phyloP scores from a whole-genome alignment of 1,139 yeast genomes.

The Diutina pseudorugosa region DNA sequence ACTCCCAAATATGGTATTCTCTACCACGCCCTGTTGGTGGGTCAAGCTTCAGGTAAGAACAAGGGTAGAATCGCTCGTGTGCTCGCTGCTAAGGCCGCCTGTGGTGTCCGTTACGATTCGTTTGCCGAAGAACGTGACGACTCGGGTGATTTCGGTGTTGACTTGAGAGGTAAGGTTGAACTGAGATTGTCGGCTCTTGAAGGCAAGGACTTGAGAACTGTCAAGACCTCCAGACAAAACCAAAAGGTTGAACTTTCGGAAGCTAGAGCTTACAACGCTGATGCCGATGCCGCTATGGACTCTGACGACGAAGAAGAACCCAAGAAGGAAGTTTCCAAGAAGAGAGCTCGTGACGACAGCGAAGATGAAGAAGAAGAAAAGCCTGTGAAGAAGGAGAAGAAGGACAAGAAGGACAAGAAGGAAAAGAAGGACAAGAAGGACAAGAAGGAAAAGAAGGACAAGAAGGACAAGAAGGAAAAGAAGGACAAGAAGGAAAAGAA shows the following conservation, averaged over 20 bases:
- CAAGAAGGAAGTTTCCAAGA: slow-evolving; percentile 13
- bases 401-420: slow-evolving; percentile 13
- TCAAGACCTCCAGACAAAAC: slow-evolving; percentile 53
- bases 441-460: slow-evolving; percentile 12
- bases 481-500: slow-evolving; percentile 37
- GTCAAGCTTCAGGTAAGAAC: slow-evolving; percentile 94
- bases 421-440: slow-evolving; percentile 13
- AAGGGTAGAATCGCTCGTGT: slow-evolving; percentile 99
- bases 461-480: slow-evolving; percentile 19
- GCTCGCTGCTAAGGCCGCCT: slow-evolving; percentile 96
- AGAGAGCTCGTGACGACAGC: slow-evolving; percentile 9
- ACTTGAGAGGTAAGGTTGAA: slow-evolving; percentile 89
- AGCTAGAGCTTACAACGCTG: slow-evolving; percentile 84
- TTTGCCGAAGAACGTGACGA: slow-evolving; percentile 95
- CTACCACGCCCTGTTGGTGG: slow-evolving; percentile 94
- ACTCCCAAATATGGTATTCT: slow-evolving; percentile 97
- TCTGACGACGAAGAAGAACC: slow-evolving; percentile 40
- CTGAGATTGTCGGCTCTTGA: slow-evolving; percentile 88
- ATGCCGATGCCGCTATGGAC: slow-evolving; percentile 51
- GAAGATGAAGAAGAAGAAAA: slow-evolving; percentile 14
- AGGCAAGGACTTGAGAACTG: slow-evolving; percentile 85
- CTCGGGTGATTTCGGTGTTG: slow-evolving; percentile 85
- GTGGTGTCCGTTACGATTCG: slow-evolving; percentile 92
- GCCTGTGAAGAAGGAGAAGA: slow-evolving; percentile 13
- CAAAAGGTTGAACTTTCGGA: slow-evolving; percentile 78